Evolutionary conservation across 352 stramenopile genomes (phyloP).

Genomic region (Globisporangium viniferum): DNA sequence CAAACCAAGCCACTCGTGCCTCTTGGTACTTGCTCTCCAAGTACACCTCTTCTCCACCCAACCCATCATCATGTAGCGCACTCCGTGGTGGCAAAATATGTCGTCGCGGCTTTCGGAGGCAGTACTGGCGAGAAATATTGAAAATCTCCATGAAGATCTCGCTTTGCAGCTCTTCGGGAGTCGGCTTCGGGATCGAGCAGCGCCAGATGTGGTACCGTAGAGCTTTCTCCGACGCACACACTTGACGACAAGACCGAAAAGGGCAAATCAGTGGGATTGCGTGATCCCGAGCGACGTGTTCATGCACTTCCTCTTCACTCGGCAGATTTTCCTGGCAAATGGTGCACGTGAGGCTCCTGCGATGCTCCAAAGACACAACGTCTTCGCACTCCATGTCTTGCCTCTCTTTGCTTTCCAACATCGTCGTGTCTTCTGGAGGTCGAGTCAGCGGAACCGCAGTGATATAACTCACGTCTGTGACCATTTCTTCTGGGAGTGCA

Average conservation of each 20-base stretch:
- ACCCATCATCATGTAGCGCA: conserved; percentile 17
- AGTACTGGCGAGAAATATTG: conserved; percentile 71
- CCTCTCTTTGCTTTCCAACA: conserved; percentile 36
- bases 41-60: conserved; percentile 50
- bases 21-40: conserved; percentile 64
- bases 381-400: conserved; percentile 46
- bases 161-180: conserved; percentile 49
- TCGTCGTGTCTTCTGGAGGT: conserved; percentile 40
- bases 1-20: conserved; percentile 44
- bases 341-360: conserved; percentile 47
- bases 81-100: conserved; percentile 32
- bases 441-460: conserved; percentile 40
- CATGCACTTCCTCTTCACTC: conserved; percentile 29
- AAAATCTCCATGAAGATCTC: conserved; percentile 76
- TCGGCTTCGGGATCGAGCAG: conserved; percentile 53
- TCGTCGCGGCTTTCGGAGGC: conserved; percentile 59
- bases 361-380: conserved; percentile 13
- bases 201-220: conserved; percentile 79
- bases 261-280: conserved; percentile 69
- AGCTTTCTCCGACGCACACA: conserved; percentile 63
- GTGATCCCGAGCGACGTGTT: conserved; percentile 61
- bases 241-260: conserved; percentile 60
- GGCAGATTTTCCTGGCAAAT: conserved; percentile 32
- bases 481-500: conserved; percentile 34
- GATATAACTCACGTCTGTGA: conserved; percentile 57